A percentile compares a stretch with the other conserved stretches of the same genome.
These are phyloP conservation scores for Penicillium carneum DNA, from an alignment of 2,329 filamentous ascomycete species.

Conservation along the genomic window DNA sequence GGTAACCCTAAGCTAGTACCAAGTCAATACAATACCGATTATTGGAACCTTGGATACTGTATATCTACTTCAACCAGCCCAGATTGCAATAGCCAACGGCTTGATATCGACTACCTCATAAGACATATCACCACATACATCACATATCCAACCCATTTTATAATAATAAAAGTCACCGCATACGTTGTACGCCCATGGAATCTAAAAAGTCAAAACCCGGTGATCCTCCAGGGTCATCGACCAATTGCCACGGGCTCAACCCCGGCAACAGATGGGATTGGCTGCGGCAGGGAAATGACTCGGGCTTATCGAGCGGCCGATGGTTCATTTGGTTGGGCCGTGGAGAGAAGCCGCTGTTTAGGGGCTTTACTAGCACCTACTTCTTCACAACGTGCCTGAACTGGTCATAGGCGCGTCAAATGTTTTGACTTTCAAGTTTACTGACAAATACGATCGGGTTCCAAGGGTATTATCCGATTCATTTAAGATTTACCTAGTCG, in stretches of 20 bases:
- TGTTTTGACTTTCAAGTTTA: conserved; percentile 11
- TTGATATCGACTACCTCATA: neutral
- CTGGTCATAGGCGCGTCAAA: conserved; percentile 36
- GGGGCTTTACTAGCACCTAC: conserved; percentile 18
- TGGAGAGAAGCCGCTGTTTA: conserved; percentile 29
- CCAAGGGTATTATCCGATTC: neutral
- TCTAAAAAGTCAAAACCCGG: conserved; percentile 29
- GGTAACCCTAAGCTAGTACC: neutral
- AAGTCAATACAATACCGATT: neutral
- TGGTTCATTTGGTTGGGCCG: conserved; percentile 36
- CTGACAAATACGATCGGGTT: neutral
- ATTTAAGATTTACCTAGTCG: neutral
- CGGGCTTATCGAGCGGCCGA: conserved; percentile 34
- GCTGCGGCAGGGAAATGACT: conserved; percentile 28
- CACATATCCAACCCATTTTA: neutral
- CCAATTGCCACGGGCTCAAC: conserved; percentile 31
- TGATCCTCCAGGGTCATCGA: conserved; percentile 31
- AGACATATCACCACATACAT: neutral
- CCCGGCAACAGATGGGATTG: conserved; percentile 29
- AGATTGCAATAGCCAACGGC: neutral
- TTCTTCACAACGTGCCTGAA: conserved; percentile 25
- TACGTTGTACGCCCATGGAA: neutral
- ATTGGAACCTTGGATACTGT: neutral
- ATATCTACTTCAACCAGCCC: neutral
- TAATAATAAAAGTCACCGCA: neutral